Evolutionary conservation across 2,329 filamentous ascomycete species (phyloP).

Genomic region (Ceratocystis harringtonii): DNA sequence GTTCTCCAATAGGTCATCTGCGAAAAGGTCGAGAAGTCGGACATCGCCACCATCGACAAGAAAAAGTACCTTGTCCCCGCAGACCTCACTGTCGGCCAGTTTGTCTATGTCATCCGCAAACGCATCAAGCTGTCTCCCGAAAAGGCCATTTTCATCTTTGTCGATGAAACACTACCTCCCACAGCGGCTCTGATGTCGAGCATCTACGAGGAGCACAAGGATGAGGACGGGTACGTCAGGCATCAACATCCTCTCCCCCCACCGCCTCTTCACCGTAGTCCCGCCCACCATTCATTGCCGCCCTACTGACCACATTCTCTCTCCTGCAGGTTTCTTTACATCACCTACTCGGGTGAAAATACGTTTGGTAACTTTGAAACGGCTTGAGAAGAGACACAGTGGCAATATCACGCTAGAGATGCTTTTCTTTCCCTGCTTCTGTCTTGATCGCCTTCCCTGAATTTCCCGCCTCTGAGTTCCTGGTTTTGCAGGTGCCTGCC

Average conservation of each 20-base stretch:
- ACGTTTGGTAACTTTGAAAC: conserved; percentile 58
- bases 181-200: conserved; percentile 97
- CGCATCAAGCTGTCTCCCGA: conserved; percentile 98
- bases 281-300: background rate
- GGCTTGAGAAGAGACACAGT: conserved; percentile 21
- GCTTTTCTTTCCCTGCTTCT: background rate
- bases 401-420: background rate
- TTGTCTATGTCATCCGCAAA: conserved; percentile 99
- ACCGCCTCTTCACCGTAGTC: background rate
- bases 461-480: no score
- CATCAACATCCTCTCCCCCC: background rate
- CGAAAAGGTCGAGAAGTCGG: conserved; percentile 98
- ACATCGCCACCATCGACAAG: conserved; percentile 99
- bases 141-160: conserved; percentile 99
- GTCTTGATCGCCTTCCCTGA: background rate
- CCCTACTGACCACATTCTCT: conserved; percentile 6
- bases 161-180: conserved; percentile 91
- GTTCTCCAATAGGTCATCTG: conserved; percentile 65
- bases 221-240: conserved; percentile 47
- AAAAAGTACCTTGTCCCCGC: conserved; percentile 99
- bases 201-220: conserved; percentile 99
- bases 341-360: conserved; percentile 99
- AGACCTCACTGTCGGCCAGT: conserved; percentile 96
- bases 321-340: conserved; percentile 70
- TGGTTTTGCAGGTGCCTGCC: no score